A percentile compares a stretch with the other conserved stretches of the same genome.
Evolutionary conservation across 2,329 filamentous ascomycete genomes (phyloP).

Genomic region (Biscogniauxia mediterranea): DNA sequence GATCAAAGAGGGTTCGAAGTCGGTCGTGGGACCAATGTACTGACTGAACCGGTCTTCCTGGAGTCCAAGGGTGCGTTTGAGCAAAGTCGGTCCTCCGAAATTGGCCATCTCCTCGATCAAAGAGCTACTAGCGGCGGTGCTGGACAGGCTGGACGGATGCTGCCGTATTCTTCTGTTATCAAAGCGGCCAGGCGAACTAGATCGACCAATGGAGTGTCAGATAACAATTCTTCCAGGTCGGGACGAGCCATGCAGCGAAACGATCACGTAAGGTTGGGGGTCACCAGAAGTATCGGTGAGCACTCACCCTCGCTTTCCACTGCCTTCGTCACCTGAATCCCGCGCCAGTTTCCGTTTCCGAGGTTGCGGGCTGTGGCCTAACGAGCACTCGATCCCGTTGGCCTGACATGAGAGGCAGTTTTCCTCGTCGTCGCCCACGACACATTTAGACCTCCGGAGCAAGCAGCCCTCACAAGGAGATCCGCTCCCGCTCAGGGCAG

Average conservation of each 20-base stretch:
- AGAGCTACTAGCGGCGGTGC: constrained; percentile 60
- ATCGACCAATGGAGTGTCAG: constrained; percentile 50
- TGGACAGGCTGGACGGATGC: constrained; percentile 58
- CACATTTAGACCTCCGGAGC: constrained; percentile 71
- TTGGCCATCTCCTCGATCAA: constrained; percentile 70
- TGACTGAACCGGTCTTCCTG: constrained; percentile 78
- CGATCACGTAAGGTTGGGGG: constrained; percentile 33
- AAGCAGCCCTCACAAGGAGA: constrained; percentile 72
- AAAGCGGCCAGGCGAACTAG: constrained; percentile 56
- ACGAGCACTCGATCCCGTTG: constrained; percentile 75
- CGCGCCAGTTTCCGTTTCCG: constrained; percentile 77
- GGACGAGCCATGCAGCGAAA: constrained; percentile 23
- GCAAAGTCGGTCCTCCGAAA: constrained; percentile 62
- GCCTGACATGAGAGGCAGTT: constrained; percentile 74
- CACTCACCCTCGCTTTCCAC: constrained; percentile 69
- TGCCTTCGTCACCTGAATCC: constrained; percentile 57
- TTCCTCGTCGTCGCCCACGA: constrained; percentile 71
- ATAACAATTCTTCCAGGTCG: constrained; percentile 27
- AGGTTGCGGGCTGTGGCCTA: constrained; percentile 71
- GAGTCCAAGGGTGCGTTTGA: constrained; percentile 70
- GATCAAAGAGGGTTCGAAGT: constrained; percentile 81
- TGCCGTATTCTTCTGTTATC: constrained; percentile 53
- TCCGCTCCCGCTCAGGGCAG: constrained; percentile 41
- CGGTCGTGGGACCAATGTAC: constrained; percentile 79
- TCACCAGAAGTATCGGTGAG: constrained; percentile 28